These are phyloP conservation scores for Phytophthora megakarya DNA, from an alignment of 352 stramenopile species.

Conservation along the genomic window DNA sequence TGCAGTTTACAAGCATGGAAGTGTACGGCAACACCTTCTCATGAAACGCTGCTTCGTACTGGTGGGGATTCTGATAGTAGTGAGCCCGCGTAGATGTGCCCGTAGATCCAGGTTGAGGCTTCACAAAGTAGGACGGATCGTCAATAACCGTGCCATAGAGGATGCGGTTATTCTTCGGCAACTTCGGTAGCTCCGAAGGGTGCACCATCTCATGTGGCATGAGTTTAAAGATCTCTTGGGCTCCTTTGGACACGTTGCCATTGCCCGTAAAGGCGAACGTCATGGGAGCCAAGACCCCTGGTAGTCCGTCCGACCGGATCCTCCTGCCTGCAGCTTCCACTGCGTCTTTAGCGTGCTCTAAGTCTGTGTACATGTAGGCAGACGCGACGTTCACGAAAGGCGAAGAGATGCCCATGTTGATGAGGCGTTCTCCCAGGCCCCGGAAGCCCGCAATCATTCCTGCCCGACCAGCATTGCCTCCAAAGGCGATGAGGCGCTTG, in stretches of 20 bases:
- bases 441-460: slow-evolving; percentile 95
- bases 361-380: slow-evolving; percentile 94
- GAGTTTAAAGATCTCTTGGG: slow-evolving; percentile 94
- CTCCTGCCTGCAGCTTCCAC: slow-evolving; percentile 81
- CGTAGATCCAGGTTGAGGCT: slow-evolving; percentile 40
- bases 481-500: slow-evolving; percentile 94
- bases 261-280: slow-evolving; percentile 94
- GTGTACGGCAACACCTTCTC: slow-evolving; percentile 88
- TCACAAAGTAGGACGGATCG: slow-evolving; percentile 68
- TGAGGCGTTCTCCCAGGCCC: slow-evolving; percentile 92
- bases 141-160: slow-evolving; percentile 86
- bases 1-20: slow-evolving; percentile 95
- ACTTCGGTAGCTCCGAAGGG: slow-evolving; percentile 80
- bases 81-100: slow-evolving; percentile 58
- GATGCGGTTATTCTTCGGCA: slow-evolving; percentile 65
- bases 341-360: slow-evolving; percentile 88
- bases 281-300: slow-evolving; percentile 75
- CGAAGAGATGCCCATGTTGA: slow-evolving; percentile 92
- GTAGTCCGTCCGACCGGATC: slow-evolving; percentile 85
- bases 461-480: slow-evolving; percentile 93
- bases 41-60: slow-evolving; percentile 93
- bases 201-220: slow-evolving; percentile 95
- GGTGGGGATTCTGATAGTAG: slow-evolving; percentile 91
- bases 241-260: slow-evolving; percentile 94
- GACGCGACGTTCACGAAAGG: slow-evolving; percentile 94